Conservation (phyloP, 257 asterid species). For the Osmanthus fragrans region DNA sequence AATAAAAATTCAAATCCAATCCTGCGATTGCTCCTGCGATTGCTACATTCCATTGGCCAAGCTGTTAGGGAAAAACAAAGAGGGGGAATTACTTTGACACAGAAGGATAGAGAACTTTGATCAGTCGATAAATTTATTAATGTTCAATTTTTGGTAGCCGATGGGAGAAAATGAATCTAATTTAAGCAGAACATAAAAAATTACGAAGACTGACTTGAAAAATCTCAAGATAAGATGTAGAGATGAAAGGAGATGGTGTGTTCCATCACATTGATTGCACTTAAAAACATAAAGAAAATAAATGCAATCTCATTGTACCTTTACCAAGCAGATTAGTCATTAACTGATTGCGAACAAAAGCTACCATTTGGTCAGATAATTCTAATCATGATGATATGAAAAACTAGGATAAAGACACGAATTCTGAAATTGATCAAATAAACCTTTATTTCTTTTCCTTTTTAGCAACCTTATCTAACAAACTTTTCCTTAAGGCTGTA, state of each 20-base stretch:
- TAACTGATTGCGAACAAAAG: not conserved
- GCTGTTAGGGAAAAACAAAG: not conserved
- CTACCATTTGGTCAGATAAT: not conserved
- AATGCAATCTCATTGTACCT: not conserved
- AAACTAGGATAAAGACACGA: not conserved
- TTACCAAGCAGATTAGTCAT: not conserved
- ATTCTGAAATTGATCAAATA: not conserved
- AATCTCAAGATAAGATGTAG: not conserved
- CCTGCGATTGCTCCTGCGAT: not conserved
- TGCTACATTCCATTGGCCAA: not conserved
- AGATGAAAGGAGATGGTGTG: not conserved
- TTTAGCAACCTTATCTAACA: not conserved
- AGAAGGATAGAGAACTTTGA: not conserved
- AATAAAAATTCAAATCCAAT: not conserved
- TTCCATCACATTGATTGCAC: not conserved
- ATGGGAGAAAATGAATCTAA: not conserved
- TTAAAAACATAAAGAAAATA: not conserved
- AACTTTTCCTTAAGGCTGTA: not conserved
- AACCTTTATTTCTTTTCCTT: not conserved
- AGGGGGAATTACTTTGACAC: not conserved
- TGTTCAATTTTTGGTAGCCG: not conserved
- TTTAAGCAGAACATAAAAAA: no score
- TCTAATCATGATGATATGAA: not conserved
- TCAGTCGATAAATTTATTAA: not conserved
- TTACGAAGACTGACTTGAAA: not conserved